Evolutionary conservation across 179 eudicot species (phyloP).

Genomic region (Beta corolliflora): DNA sequence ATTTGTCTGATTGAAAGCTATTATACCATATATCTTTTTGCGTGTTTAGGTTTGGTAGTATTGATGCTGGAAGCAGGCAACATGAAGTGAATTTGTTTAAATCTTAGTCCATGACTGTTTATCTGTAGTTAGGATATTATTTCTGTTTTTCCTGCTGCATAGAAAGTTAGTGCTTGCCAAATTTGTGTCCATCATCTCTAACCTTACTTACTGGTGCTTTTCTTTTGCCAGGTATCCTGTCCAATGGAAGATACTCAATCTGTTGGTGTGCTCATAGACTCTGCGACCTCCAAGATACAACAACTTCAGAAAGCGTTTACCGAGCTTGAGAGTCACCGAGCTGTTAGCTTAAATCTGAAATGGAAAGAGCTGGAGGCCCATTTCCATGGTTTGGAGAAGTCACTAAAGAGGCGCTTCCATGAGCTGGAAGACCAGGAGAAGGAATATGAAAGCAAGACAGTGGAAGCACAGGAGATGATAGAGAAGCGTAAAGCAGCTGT

Average conservation of each 20-base stretch:
- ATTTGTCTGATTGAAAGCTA: not conserved
- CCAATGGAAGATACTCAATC: slow-evolving; percentile 77
- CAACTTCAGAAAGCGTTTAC: slow-evolving; percentile 99
- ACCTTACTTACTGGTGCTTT: not conserved
- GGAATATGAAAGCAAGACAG: slow-evolving; percentile 71
- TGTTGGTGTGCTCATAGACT: slow-evolving; percentile 69
- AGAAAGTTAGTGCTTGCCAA: not conserved
- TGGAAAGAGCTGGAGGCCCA: slow-evolving; percentile 99
- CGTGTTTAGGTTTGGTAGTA: not conserved
- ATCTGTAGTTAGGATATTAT: not conserved
- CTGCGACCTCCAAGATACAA: slow-evolving; percentile 88
- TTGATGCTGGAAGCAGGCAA: not conserved
- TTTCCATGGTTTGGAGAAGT: slow-evolving; percentile 94
- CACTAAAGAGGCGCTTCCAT: slow-evolving; percentile 89
- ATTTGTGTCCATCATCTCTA: not conserved
- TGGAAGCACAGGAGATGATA: slow-evolving; percentile 55
- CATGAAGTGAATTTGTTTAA: not conserved
- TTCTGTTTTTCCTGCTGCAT: slow-evolving; percentile 1
- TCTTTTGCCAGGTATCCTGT: slow-evolving; percentile 32
- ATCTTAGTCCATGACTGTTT: not conserved
- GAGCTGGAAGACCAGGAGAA: slow-evolving; percentile 97
- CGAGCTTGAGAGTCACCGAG: slow-evolving; percentile 92
- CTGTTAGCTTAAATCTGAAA: slow-evolving; percentile 84
- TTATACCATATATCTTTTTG: not conserved
- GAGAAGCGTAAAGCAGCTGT: slow-evolving; percentile 84